Conservation (phyloP, 2,329 filamentous ascomycete genomes). For the Cercospora sp. region DNA sequence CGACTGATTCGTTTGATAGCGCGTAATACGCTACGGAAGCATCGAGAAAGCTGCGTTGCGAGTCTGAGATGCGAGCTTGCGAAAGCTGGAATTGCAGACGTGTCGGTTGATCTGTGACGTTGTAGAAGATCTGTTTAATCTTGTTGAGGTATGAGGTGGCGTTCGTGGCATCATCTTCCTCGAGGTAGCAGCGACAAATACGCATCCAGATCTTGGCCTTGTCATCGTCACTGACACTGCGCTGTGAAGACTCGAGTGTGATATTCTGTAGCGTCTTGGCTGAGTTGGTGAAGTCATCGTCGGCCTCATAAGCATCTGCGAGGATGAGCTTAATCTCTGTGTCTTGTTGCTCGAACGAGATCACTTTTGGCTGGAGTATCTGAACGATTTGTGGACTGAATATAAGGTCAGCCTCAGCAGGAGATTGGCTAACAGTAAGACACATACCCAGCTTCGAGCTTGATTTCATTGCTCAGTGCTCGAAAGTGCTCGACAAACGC, state of each 20-base stretch:
- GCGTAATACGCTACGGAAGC: slow-evolving; percentile 86
- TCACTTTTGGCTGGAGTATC: slow-evolving; percentile 64
- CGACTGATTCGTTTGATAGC: slow-evolving; percentile 72
- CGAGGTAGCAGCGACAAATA: slow-evolving; percentile 90
- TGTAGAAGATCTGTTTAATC: slow-evolving; percentile 88
- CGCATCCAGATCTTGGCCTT: slow-evolving; percentile 87
- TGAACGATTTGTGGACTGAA: slow-evolving; percentile 63
- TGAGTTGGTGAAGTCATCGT: slow-evolving; percentile 77
- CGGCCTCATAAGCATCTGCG: slow-evolving; percentile 77
- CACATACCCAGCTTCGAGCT: slow-evolving; percentile 65
- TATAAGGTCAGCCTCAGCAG: no score
- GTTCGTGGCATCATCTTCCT: slow-evolving; percentile 84
- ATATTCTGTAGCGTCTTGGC: slow-evolving; percentile 80
- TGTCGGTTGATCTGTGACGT: slow-evolving; percentile 70
- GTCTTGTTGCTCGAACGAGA: slow-evolving; percentile 83
- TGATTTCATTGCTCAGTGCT: slow-evolving; percentile 63
- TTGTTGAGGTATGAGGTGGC: slow-evolving; percentile 91
- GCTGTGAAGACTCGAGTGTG: slow-evolving; percentile 84
- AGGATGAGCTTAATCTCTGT: slow-evolving; percentile 76
- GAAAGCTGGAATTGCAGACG: slow-evolving; percentile 85
- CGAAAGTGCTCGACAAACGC: slow-evolving; percentile 66
- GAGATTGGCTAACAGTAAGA: no score
- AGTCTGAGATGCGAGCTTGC: slow-evolving; percentile 89
- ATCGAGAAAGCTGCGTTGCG: slow-evolving; percentile 83
- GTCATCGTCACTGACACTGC: slow-evolving; percentile 76